These are phyloP conservation scores for Calonectria montana DNA, from an alignment of 2,329 filamentous ascomycete genomes.

Conservation along the genomic window DNA sequence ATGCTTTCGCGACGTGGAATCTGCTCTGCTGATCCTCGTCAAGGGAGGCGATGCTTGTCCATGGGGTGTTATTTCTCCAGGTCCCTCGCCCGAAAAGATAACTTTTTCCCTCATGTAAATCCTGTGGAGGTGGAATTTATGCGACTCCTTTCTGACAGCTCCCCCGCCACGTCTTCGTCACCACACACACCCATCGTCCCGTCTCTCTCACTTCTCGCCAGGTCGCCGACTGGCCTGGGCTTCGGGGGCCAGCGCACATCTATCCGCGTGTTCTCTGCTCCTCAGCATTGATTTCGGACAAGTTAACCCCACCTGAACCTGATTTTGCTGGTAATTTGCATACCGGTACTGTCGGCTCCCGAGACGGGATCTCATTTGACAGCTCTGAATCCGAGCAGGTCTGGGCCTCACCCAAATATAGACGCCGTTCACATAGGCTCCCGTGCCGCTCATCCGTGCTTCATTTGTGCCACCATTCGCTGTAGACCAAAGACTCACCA, in stretches of 20 bases:
- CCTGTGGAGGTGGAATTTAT: not conserved
- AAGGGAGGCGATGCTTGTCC: not conserved
- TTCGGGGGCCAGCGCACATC: not conserved
- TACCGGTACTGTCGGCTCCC: not conserved
- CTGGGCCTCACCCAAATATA: not conserved
- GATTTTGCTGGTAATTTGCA: not conserved
- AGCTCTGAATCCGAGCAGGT: not conserved
- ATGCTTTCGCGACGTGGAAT: not conserved
- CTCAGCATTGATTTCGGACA: not conserved
- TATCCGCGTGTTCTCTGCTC: not conserved
- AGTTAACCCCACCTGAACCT: not conserved
- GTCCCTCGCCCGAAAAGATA: not conserved
- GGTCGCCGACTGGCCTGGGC: not conserved
- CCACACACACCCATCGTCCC: not conserved
- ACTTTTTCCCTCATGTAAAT: not conserved
- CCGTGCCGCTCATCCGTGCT: slow-evolving; percentile 12
- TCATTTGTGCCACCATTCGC: not conserved
- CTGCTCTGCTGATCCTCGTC: not conserved
- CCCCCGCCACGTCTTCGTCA: not conserved
- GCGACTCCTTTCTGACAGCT: not conserved
- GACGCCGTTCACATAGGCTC: not conserved
- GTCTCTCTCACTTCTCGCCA: not conserved
- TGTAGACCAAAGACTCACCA: not conserved
- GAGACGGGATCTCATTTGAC: not conserved
- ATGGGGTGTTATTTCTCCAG: not conserved